Evolutionary conservation across 106 monocot genomes (phyloP).

Genomic region (Dactylorhiza incarnata): DNA sequence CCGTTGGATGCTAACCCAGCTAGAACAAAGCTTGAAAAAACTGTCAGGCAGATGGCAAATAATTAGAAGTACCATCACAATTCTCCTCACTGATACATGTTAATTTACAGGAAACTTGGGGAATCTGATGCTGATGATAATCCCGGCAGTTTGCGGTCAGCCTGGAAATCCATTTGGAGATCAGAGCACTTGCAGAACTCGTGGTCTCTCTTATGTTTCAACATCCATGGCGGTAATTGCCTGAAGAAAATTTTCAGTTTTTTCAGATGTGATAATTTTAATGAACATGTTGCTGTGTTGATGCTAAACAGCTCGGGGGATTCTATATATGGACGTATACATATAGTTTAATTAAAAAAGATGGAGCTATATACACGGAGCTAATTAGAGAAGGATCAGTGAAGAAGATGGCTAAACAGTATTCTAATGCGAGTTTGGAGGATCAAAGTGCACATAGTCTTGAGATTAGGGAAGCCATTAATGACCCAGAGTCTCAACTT

Average conservation of each 20-base stretch:
- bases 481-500: neutral
- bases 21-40: no score
- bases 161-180: conserved; percentile 56
- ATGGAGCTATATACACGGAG: neutral
- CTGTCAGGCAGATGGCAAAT: no score
- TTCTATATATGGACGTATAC: conserved; percentile 65
- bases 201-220: conserved; percentile 59
- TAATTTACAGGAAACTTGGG: conserved; percentile 58
- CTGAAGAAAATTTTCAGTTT: no score
- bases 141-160: conserved; percentile 54
- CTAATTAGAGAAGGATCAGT: neutral
- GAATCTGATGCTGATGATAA: conserved; percentile 36
- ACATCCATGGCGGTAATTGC: conserved; percentile 60
- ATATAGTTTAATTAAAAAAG: conserved; percentile 39
- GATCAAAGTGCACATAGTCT: neutral
- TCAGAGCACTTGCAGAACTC: conserved; percentile 20
- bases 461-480: conserved; percentile 3
- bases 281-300: neutral
- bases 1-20: no score
- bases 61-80: no score
- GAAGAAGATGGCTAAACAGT: neutral
- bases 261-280: no score
- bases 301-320: conserved; percentile 46
- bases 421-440: neutral
- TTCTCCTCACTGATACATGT: no score